Evolutionary conservation across 1,284 basidiomycete genomes (phyloP).

Genomic region (Trichosporon sp.): DNA sequence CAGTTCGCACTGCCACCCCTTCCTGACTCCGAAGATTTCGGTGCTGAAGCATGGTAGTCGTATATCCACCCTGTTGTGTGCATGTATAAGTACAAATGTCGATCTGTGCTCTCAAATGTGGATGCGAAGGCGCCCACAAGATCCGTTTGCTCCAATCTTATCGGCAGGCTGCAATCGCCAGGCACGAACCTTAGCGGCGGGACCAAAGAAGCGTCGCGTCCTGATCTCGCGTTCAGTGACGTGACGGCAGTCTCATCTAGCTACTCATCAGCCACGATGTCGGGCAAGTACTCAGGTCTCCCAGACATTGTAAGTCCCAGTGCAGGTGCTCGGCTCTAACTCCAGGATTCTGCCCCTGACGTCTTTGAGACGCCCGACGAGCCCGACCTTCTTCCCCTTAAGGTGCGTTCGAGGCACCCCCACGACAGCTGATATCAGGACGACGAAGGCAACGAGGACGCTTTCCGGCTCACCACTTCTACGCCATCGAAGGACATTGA

Average conservation of each 20-base stretch:
- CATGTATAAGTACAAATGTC: neutral
- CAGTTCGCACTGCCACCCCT: conserved; percentile 39
- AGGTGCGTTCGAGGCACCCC: conserved; percentile 22
- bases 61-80: neutral
- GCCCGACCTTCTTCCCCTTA: conserved; percentile 27
- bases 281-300: conserved; percentile 72
- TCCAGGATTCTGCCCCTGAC: conserved; percentile 79
- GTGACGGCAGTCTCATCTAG: neutral
- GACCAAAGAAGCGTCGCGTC: neutral
- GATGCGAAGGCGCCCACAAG: neutral
- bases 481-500: conserved; percentile 6
- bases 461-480: neutral
- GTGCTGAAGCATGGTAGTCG: conserved; percentile 45
- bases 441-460: conserved; percentile 15
- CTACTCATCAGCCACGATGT: conserved; percentile 18
- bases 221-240: neutral
- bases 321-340: neutral
- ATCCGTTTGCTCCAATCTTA: neutral
- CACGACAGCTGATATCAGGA: neutral
- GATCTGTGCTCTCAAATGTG: too few relatives aligned
- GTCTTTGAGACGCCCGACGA: conserved; percentile 84
- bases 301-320: conserved; percentile 72
- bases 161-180: neutral
- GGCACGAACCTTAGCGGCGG: neutral
- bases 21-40: conserved; percentile 42